A percentile compares a stretch with the other conserved stretches of the same genome.
These are phyloP conservation scores for Zalaria sp. DNA, from an alignment of 2,329 filamentous ascomycete species.

Conservation along the genomic window DNA sequence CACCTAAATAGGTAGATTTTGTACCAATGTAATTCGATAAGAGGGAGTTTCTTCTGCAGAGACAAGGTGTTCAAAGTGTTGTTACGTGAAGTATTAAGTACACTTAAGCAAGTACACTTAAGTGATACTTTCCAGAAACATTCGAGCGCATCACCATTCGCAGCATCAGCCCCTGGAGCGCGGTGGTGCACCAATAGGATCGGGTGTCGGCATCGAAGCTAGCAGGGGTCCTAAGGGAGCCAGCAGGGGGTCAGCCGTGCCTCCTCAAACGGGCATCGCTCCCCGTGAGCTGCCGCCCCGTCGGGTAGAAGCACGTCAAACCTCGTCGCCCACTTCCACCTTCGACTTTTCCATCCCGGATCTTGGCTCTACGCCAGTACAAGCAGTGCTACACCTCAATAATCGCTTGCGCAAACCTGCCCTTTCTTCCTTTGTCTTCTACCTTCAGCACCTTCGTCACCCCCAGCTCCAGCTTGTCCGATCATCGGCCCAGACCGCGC, in stretches of 20 bases:
- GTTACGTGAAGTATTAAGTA: too few relatives aligned
- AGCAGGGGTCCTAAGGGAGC: background rate
- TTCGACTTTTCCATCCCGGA: background rate
- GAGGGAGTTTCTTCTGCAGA: too few relatives aligned
- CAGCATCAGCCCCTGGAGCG: background rate
- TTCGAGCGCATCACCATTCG: background rate
- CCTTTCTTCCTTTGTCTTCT: background rate
- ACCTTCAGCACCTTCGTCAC: background rate
- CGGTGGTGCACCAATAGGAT: background rate
- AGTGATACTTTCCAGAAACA: background rate
- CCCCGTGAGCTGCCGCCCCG: background rate
- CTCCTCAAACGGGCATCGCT: background rate
- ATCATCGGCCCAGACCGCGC: too few relatives aligned
- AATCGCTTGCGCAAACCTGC: too few relatives aligned
- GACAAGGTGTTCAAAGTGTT: too few relatives aligned
- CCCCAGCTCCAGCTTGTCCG: background rate
- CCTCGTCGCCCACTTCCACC: background rate
- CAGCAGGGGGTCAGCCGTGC: background rate
- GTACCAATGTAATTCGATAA: too few relatives aligned
- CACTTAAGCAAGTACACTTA: too few relatives aligned
- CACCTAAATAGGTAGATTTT: too few relatives aligned
- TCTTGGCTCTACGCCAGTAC: background rate
- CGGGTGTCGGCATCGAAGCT: background rate
- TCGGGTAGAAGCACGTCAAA: background rate
- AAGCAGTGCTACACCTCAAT: too few relatives aligned